A percentile compares a stretch with the other conserved stretches of the same genome.
phyloP scores from a whole-genome alignment of 148 eudicot species.

The Camellia granthamiana region DNA sequence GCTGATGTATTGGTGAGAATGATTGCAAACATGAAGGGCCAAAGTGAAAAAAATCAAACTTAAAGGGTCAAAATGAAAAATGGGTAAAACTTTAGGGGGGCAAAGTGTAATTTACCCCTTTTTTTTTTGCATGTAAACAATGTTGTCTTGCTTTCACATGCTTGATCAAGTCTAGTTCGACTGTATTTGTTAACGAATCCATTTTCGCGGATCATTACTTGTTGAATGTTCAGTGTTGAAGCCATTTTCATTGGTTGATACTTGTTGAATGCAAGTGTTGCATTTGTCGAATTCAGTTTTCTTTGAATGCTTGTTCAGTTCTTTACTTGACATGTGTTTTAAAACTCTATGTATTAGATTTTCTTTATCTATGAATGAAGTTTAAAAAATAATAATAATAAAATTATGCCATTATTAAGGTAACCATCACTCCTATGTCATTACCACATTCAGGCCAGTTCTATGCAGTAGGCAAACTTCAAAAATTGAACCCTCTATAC shows the following conservation, averaged over 20 bases:
- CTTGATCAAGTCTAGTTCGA: not conserved
- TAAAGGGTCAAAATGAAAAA: too few relatives aligned
- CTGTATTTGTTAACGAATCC: not conserved
- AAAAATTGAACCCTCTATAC: not conserved
- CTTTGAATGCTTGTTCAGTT: not conserved
- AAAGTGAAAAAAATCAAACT: too few relatives aligned
- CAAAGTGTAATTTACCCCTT: not conserved
- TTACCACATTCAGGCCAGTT: not conserved
- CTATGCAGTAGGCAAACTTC: not conserved
- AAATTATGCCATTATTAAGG: not conserved
- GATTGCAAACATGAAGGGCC: too few relatives aligned
- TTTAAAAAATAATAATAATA: too few relatives aligned
- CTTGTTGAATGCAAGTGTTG: not conserved
- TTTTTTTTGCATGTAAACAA: too few relatives aligned
- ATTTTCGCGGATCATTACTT: too few relatives aligned
- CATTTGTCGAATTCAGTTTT: too few relatives aligned
- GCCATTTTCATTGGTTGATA: not conserved
- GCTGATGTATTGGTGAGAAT: not conserved
- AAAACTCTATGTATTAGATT: not conserved
- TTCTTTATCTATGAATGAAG: not conserved
- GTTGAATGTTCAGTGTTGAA: not conserved
- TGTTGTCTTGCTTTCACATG: not conserved
- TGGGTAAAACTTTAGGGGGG: too few relatives aligned
- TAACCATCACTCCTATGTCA: not conserved
- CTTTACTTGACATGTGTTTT: not conserved